Conservation (phyloP, 2,329 filamentous ascomycete species). For the Aaosphaeria pasadenensis region DNA sequence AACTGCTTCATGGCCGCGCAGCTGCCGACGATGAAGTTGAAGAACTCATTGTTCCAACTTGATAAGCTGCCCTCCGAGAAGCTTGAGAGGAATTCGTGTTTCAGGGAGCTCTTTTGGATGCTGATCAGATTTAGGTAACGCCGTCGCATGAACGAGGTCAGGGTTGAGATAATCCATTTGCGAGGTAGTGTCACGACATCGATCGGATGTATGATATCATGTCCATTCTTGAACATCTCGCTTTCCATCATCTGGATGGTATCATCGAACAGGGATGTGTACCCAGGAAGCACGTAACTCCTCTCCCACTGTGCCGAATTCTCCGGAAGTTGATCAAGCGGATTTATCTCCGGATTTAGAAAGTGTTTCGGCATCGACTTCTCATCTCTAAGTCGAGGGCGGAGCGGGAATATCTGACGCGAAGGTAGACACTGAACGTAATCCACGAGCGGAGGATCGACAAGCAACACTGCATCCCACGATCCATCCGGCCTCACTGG, state of each 20-base stretch:
- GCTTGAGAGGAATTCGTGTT: constrained; percentile 5
- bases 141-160: constrained; percentile 5
- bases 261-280: constrained; percentile 7
- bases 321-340: neutral
- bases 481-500: constrained; percentile 2
- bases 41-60: constrained; percentile 4
- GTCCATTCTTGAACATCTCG: neutral
- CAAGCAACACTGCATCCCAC: constrained; percentile 5
- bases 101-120: constrained; percentile 4
- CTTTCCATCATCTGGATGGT: neutral
- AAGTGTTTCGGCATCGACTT: constrained; percentile 6
- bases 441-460: constrained; percentile 1
- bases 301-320: constrained; percentile 2
- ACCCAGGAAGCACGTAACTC: neutral
- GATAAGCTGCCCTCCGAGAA: constrained; percentile 6
- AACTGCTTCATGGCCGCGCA: constrained; percentile 7
- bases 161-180: constrained; percentile 3
- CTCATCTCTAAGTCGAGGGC: constrained; percentile 1
- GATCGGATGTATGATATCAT: neutral
- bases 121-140: constrained; percentile 6
- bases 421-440: neutral
- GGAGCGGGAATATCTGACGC: constrained; percentile 1
- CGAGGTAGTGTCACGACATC: constrained; percentile 2
- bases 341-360: constrained; percentile 3
- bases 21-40: constrained; percentile 7